Percentiles rank a stretch among this genome's conserved stretches.
These are phyloP conservation scores for Lachnellula subtilissima DNA, from an alignment of 2,329 filamentous ascomycete genomes.

Conservation along the genomic window DNA sequence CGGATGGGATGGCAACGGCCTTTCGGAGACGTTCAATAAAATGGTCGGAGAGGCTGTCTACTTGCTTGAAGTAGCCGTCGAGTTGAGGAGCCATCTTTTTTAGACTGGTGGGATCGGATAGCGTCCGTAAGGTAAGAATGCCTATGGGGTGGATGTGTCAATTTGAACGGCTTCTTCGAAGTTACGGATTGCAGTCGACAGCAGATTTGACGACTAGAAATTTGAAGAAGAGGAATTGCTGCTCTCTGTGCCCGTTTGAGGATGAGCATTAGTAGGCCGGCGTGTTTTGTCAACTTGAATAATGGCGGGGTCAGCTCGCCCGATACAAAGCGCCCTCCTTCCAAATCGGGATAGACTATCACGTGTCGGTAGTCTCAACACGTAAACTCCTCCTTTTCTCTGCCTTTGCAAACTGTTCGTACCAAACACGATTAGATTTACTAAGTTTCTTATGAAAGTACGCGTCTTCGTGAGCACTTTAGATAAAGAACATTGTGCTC, in stretches of 20 bases:
- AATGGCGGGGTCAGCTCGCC: not conserved
- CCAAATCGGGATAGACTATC: not conserved
- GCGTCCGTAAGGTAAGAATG: constrained; percentile 26
- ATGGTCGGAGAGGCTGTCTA: constrained; percentile 69
- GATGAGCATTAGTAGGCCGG: too few relatives aligned
- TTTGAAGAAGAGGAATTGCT: not conserved
- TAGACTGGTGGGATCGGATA: constrained; percentile 48
- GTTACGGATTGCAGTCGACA: not conserved
- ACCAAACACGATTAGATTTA: too few relatives aligned
- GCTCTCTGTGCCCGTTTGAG: too few relatives aligned
- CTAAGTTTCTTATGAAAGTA: too few relatives aligned
- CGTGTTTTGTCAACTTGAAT: too few relatives aligned
- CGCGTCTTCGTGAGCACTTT: too few relatives aligned
- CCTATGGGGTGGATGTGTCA: not conserved
- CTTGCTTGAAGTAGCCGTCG: constrained; percentile 88
- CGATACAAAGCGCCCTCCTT: not conserved
- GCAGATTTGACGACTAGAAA: not conserved
- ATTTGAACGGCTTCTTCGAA: not conserved
- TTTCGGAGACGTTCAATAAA: constrained; percentile 89
- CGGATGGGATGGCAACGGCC: constrained; percentile 92
- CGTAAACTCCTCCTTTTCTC: not conserved
- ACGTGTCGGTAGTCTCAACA: not conserved
- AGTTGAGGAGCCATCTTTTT: constrained; percentile 77
- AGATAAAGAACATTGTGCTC: too few relatives aligned
- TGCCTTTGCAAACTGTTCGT: too few relatives aligned